Percentiles rank a stretch among this genome's conserved stretches.
Conservation (phyloP, 495 filamentous ascomycete species). For the Lophium mytilinum region DNA sequence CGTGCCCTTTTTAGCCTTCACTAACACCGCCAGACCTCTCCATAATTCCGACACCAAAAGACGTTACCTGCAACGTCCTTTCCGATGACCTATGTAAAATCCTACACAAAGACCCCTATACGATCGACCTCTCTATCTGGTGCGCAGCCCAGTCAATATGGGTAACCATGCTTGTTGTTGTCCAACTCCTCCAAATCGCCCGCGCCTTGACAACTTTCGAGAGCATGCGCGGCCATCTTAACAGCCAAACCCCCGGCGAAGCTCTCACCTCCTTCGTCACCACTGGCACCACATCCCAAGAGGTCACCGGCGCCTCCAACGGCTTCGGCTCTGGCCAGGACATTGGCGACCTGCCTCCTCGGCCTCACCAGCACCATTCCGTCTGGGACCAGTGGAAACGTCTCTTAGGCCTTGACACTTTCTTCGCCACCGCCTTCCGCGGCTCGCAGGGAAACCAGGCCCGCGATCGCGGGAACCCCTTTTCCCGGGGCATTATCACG, state of each 20-base stretch:
- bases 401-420: slow-evolving; percentile 82
- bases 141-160: slow-evolving; percentile 74
- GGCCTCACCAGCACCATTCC: slow-evolving; percentile 39
- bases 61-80: slow-evolving; percentile 65
- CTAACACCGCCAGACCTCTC: slow-evolving; percentile 33
- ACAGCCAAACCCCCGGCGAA: slow-evolving; percentile 43
- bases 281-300: slow-evolving; percentile 56
- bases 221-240: slow-evolving; percentile 71
- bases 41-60: slow-evolving; percentile 37
- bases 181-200: slow-evolving; percentile 84
- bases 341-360: slow-evolving; percentile 32
- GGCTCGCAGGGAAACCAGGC: slow-evolving; percentile 48
- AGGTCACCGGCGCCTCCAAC: slow-evolving; percentile 43
- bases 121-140: slow-evolving; percentile 70
- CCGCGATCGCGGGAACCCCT: slow-evolving; percentile 61
- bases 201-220: slow-evolving; percentile 93
- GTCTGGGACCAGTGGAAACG: slow-evolving; percentile 72
- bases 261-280: slow-evolving; percentile 72
- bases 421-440: slow-evolving; percentile 58
- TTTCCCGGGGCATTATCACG: slow-evolving; percentile 66
- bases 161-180: slow-evolving; percentile 90
- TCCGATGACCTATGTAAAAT: slow-evolving; percentile 62
- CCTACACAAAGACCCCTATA: slow-evolving; percentile 74
- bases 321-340: slow-evolving; percentile 40
- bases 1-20: neutral